A percentile compares a stretch with the other conserved stretches of the same genome.
phyloP scores from a whole-genome alignment of 1,284 basidiomycete species.

The Acaromyces ingoldii region DNA sequence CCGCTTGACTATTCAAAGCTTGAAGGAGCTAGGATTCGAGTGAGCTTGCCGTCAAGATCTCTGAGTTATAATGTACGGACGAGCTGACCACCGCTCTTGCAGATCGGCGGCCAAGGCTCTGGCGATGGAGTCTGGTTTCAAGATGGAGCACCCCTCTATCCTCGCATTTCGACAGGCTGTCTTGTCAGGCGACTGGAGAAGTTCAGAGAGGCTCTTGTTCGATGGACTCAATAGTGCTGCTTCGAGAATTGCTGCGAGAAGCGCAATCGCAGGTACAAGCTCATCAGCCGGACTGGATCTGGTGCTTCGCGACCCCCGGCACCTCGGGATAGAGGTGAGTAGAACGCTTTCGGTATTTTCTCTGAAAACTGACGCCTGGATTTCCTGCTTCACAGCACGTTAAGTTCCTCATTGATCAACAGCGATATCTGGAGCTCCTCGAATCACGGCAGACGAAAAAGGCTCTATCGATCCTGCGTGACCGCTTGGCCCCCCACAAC shows the following conservation, averaged over 20 bases:
- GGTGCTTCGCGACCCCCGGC: slow-evolving; percentile 27
- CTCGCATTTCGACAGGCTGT: slow-evolving; percentile 76
- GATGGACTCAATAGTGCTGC: slow-evolving; percentile 47
- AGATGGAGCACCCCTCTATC: slow-evolving; percentile 73
- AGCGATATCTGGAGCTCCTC: slow-evolving; percentile 93
- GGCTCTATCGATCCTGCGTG: slow-evolving; percentile 78
- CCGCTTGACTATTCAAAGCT: slow-evolving; percentile 78
- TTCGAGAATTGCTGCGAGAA: slow-evolving; percentile 17
- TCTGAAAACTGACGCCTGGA: background rate
- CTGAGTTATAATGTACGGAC: background rate
- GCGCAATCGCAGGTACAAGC: background rate
- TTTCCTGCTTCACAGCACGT: slow-evolving; percentile 60
- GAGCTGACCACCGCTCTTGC: slow-evolving; percentile 18
- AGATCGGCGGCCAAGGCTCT: slow-evolving; percentile 83
- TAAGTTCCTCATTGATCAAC: slow-evolving; percentile 80
- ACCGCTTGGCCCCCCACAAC: slow-evolving; percentile 69
- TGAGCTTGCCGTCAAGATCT: slow-evolving; percentile 56
- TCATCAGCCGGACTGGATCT: slow-evolving; percentile 16
- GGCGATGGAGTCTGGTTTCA: slow-evolving; percentile 86
- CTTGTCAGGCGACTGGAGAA: slow-evolving; percentile 75
- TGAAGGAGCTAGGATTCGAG: slow-evolving; percentile 88
- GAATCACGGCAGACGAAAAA: slow-evolving; percentile 74
- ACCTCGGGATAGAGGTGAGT: slow-evolving; percentile 22
- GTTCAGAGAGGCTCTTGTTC: slow-evolving; percentile 68
- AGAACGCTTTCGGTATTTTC: background rate